Percentiles rank a stretch among this genome's conserved stretches.
Evolutionary conservation across 805 yeast species (phyloP).

Genomic region (Saturnispora kantuleensis): DNA sequence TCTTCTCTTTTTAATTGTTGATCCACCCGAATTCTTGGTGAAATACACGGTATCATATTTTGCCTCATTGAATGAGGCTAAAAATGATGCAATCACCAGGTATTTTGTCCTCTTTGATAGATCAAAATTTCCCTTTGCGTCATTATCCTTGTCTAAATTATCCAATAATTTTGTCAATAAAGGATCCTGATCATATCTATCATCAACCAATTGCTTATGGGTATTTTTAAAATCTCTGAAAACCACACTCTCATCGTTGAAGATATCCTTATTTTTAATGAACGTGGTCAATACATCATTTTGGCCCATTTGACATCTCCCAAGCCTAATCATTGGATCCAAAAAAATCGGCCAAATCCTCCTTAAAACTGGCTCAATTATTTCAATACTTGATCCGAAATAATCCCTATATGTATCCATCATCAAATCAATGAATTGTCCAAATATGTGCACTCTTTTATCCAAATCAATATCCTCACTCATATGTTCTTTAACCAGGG

Average conservation of each 20-base stretch:
- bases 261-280: conserved; percentile 16
- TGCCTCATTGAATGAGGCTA: conserved; percentile 71
- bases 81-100: conserved; percentile 69
- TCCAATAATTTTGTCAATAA: not conserved
- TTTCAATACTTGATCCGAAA: conserved; percentile 34
- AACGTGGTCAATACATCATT: conserved; percentile 24
- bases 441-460: conserved; percentile 17
- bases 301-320: conserved; percentile 13
- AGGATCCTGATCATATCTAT: conserved; percentile 3
- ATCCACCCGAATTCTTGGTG: conserved; percentile 47
- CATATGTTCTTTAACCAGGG: conserved; percentile 1
- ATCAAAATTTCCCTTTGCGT: conserved; percentile 27
- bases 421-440: conserved; percentile 31
- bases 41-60: conserved; percentile 60
- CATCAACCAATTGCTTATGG: conserved; percentile 8
- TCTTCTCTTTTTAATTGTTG: conserved; percentile 31
- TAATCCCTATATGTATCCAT: conserved; percentile 36
- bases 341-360: conserved; percentile 25
- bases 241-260: conserved; percentile 20
- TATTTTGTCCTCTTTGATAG: conserved; percentile 56
- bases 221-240: conserved; percentile 16
- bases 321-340: conserved; percentile 18
- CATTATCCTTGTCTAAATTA: conserved; percentile 2
- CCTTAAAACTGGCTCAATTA: conserved; percentile 24
- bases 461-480: conserved; percentile 5